Evolutionary conservation across 2,329 filamentous ascomycete genomes (phyloP).

Genomic region (Trichoderma harzianum): DNA sequence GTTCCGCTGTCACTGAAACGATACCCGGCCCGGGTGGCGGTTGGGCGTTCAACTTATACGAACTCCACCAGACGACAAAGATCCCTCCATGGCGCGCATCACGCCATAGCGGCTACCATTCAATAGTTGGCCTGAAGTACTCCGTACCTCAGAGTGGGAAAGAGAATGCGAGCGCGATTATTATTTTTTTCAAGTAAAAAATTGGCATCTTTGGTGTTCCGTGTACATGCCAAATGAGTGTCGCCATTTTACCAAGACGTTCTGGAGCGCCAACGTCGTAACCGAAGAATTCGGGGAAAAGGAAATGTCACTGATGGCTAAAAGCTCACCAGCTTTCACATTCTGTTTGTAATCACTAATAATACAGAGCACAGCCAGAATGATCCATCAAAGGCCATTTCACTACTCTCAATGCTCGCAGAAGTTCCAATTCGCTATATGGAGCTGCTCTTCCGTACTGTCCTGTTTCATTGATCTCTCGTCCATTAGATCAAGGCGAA

Average conservation of each 20-base stretch:
- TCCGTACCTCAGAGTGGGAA: neutral
- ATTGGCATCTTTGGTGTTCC: neutral
- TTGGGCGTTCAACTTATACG: neutral
- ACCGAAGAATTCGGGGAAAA: neutral
- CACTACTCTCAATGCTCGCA: constrained; percentile 26
- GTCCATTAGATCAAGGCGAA: constrained; percentile 28
- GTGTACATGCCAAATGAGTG: neutral
- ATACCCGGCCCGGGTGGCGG: neutral
- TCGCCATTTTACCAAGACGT: neutral
- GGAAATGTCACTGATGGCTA: neutral
- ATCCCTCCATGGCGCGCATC: neutral
- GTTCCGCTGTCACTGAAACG: neutral
- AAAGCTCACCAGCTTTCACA: neutral
- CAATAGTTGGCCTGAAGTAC: neutral
- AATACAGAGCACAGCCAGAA: neutral
- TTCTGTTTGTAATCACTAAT: neutral
- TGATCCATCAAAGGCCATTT: neutral
- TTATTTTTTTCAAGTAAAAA: neutral
- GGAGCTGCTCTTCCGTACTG: neutral
- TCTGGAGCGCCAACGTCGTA: neutral
- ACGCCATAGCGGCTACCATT: constrained; percentile 5
- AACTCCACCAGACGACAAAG: neutral
- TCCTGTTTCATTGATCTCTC: constrained; percentile 24
- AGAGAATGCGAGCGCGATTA: neutral
- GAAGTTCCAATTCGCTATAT: constrained; percentile 22